phyloP scores from a whole-genome alignment of 495 filamentous ascomycete species.

The Talaromyces trachyspermus region DNA sequence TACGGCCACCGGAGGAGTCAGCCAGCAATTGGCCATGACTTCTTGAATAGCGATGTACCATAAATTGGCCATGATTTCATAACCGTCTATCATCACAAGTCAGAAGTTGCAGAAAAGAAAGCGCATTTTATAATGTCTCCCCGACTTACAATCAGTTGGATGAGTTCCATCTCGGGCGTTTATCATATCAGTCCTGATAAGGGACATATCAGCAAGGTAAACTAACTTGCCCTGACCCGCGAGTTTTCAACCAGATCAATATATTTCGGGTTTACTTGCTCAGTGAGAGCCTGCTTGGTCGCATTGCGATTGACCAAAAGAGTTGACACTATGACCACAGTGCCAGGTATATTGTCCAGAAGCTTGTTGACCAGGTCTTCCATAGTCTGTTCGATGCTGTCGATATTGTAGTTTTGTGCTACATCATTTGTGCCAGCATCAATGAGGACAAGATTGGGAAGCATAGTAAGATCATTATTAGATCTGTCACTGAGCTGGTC shows the following conservation, averaged over 20 bases:
- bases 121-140: not conserved
- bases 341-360: not conserved
- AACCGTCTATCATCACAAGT: not conserved
- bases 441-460: not conserved
- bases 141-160: not conserved
- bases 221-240: not conserved
- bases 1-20: not conserved
- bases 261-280: not conserved
- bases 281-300: not conserved
- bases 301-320: not conserved
- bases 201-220: constrained; percentile 2
- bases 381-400: not conserved
- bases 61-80: not conserved
- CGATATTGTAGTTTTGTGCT: not conserved
- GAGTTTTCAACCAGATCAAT: not conserved
- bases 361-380: not conserved
- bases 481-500: not conserved
- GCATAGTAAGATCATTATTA: not conserved
- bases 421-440: not conserved
- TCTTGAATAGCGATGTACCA: not conserved
- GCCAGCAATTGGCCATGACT: not conserved
- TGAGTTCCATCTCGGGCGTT: not conserved
- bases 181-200: constrained; percentile 2
- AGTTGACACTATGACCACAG: not conserved
- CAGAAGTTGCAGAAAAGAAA: not conserved